These are phyloP conservation scores for Auricularia sp. DNA, from an alignment of 768 basidiomycete species.

Conservation along the genomic window DNA sequence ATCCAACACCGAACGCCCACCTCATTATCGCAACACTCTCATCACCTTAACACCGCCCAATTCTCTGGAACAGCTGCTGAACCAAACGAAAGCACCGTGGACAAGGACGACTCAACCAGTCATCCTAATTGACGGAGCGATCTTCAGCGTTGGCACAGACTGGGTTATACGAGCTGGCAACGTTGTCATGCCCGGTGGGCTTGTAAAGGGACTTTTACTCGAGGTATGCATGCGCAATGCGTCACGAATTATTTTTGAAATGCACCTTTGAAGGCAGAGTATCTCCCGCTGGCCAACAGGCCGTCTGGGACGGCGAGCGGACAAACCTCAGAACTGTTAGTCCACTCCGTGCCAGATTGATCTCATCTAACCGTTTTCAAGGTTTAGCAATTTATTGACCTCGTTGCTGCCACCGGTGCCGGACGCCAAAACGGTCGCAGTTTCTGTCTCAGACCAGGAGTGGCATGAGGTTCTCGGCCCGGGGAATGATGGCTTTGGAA, in stretches of 20 bases:
- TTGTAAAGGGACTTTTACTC: constrained; percentile 73
- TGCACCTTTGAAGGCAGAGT: constrained; percentile 51
- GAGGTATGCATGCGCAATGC: constrained; percentile 40
- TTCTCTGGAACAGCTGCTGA: constrained; percentile 63
- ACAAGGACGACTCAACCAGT: constrained; percentile 50
- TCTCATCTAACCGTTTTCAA: too few relatives aligned
- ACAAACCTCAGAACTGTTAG: constrained; percentile 14
- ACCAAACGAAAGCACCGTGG: constrained; percentile 70
- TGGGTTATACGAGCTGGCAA: constrained; percentile 77
- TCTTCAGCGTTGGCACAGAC: constrained; percentile 70
- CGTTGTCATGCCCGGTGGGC: constrained; percentile 64
- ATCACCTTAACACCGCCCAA: constrained; percentile 65
- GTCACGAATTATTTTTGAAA: constrained; percentile 3
- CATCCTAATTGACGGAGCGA: constrained; percentile 58
- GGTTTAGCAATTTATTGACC: constrained; percentile 62
- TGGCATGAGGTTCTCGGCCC: constrained; percentile 67
- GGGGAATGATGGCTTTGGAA: constrained; percentile 36
- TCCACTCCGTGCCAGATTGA: too few relatives aligned
- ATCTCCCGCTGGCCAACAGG: constrained; percentile 53
- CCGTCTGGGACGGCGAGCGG: constrained; percentile 47
- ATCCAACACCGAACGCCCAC: constrained; percentile 16
- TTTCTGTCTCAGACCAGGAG: constrained; percentile 65
- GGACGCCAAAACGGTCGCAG: constrained; percentile 67
- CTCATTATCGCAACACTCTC: constrained; percentile 69
- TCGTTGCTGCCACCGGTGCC: constrained; percentile 64